Evolutionary conservation across 805 yeast genomes (phyloP), one percentile per base, ranked within the genome.

Genomic region (Ogataea salicorniae): DNA sequence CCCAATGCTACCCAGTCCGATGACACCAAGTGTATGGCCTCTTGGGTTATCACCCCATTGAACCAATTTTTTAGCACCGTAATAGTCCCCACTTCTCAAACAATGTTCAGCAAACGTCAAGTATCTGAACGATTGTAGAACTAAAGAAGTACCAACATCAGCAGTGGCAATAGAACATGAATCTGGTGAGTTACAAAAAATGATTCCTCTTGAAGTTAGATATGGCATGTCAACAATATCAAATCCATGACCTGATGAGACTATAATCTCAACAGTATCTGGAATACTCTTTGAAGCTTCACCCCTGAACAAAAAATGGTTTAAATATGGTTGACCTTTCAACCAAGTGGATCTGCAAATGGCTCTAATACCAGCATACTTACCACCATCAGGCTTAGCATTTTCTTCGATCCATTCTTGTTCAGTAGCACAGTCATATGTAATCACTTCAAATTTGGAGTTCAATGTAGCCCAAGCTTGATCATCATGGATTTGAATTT

Each of bases 1-100:
- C 4, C 79, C 79, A 52, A 75, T 75, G 47, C 73, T 73, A 16
- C 80, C 80, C 5, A 75, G 53, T 0, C 80, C 80, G 33, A 75
- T 55, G 17, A 75, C 67, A 5, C 80, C 80, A 41, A 75, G 55
- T 0, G 74, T 69, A 37, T 67, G 67, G 0, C 72, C 76, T 39
- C 64, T 55, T 9, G 75, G 75, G 50, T 71, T 71, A 16, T 71
- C 72, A 1, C 69, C 68, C 48, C 67, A 55, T 39, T 62, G 56
- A 8, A 70, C 57, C 17, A 68, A 48, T 17, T 52, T 54, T 41
- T 60, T 64, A 4, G 69, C 61, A 14, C 63, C 64, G 45, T 62
- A 62, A 47, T 67, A 68, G 17, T 60, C 49, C 0, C 65, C 68
- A 1, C 62, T 57, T 51, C 73, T 57, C 6, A 67, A 62, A 50